Evolutionary conservation across 2,329 filamentous ascomycete genomes (phyloP).

Genomic region (Chaetomiaceae sp.): DNA sequence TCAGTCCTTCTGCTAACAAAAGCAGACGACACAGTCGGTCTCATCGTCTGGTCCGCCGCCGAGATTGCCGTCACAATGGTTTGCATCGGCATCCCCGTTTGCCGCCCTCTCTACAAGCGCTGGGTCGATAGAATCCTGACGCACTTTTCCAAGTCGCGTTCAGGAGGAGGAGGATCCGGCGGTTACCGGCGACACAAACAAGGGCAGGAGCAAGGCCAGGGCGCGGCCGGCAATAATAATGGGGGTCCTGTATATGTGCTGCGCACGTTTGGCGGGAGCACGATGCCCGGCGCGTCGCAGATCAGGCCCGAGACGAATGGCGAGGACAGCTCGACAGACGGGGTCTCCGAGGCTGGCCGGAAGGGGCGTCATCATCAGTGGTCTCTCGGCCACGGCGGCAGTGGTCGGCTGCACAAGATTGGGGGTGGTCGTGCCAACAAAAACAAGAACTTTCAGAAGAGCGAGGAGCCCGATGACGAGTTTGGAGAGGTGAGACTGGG

Average conservation of each 20-base stretch:
- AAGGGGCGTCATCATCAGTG: neutral
- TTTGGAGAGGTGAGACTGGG: neutral
- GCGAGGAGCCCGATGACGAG: no score
- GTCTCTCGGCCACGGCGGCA: no score
- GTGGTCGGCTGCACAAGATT: no score
- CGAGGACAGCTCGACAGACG: neutral
- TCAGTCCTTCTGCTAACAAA: neutral
- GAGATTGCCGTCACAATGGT: slow-evolving; percentile 22
- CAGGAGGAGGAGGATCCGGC: neutral
- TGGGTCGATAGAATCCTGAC: neutral
- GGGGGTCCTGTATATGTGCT: neutral
- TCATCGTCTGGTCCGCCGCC: slow-evolving; percentile 24
- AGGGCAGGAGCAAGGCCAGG: no score
- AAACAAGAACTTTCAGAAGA: no score
- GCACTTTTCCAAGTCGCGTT: neutral
- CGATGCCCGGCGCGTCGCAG: neutral
- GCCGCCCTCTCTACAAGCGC: slow-evolving; percentile 1
- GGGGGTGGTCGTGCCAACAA: no score
- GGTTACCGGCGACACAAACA: neutral
- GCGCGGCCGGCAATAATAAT: neutral
- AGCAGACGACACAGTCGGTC: neutral
- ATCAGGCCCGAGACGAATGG: neutral
- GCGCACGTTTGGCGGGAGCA: neutral
- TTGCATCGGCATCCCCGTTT: slow-evolving; percentile 1
- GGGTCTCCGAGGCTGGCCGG: neutral